Evolutionary conservation across 2,329 filamentous ascomycete genomes (phyloP), one percentile per base, ranked within the genome.

Genomic region (Calonectria hongkongensis): DNA sequence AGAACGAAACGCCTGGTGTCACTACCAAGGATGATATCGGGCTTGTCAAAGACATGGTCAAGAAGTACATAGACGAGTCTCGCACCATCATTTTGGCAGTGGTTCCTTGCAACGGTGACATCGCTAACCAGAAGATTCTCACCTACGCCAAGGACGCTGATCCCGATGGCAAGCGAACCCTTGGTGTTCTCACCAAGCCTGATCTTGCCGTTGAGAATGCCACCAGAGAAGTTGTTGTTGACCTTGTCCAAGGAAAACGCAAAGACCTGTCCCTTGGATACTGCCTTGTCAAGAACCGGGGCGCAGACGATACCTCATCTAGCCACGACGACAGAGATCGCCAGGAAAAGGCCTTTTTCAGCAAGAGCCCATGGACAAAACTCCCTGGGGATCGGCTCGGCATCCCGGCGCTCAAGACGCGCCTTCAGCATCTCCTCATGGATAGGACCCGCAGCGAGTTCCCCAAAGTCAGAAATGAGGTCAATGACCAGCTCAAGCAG

Each of bases 181-280:
- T 89, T 9, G 86, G 86, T 0, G 85, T 89, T 0, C 83, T 93
- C 0, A 93, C 91, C 0, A 93, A 93, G 74, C 88, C 90, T 0
- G 92, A 94, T 70, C 82, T 92, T 0, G 86, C 88, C 0, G 79
- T 79, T 0, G 88, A 90, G 60, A 70, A 78, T 0, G 82, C 82
- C 0, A 85, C 81, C 0, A 81, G 86, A 30, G 77, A 81, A 0
- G 83, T 83, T 1, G 81, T 87, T 1, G 79, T 86, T 3, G 83
- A 88, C 4, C 83, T 88, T 0, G 82, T 89, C 0, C 56, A 66
- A 0, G 87, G 87, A 0, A 86, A 84, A 16, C 82, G 84, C 3
- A 82, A 83, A 1, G 78, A 85, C 1, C 79, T 89, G 0, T 83
- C 83, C 1, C 82, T 90, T 0, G 88, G 88, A 0, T 90, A 89